phyloP scores from a whole-genome alignment of 257 asterid genomes.

The Salvia splendens region DNA sequence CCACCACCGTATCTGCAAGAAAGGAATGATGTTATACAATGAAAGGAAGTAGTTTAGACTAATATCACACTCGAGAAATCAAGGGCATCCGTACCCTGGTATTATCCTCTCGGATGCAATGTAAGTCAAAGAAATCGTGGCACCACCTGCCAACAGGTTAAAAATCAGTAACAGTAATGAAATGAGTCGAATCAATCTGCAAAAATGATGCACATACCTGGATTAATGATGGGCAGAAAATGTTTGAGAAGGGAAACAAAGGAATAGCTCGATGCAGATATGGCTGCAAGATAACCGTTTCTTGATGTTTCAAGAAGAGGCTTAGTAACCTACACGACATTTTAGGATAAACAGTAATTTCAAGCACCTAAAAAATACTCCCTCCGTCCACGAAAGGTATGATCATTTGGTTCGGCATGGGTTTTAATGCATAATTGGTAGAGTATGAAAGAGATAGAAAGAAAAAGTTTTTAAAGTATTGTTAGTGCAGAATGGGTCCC shows the following conservation, averaged over 20 bases:
- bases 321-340: constrained; percentile 62
- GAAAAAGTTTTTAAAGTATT: too few species aligned
- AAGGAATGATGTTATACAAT: constrained; percentile 13
- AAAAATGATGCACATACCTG: constrained; percentile 46
- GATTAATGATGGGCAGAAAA: constrained; percentile 84
- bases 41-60: neutral
- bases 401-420: too few species aligned
- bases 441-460: too few species aligned
- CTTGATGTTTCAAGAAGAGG: constrained; percentile 90
- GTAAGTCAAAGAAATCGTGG: constrained; percentile 88
- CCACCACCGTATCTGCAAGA: constrained; percentile 87
- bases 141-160: constrained; percentile 64
- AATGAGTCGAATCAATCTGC: constrained; percentile 1
- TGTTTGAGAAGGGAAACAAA: constrained; percentile 78
- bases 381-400: too few species aligned
- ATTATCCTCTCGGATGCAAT: constrained; percentile 95
- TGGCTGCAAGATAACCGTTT: constrained; percentile 84
- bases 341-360: constrained; percentile 19
- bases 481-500: too few species aligned
- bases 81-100: constrained; percentile 66
- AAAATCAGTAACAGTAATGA: neutral
- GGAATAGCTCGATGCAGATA: constrained; percentile 95
- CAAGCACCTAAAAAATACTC: neutral
- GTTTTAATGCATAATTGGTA: too few species aligned
- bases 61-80: neutral